Evolutionary conservation across 805 yeast species (phyloP), one percentile per base, ranked within the genome.

Genomic region (Candida railenensis): DNA sequence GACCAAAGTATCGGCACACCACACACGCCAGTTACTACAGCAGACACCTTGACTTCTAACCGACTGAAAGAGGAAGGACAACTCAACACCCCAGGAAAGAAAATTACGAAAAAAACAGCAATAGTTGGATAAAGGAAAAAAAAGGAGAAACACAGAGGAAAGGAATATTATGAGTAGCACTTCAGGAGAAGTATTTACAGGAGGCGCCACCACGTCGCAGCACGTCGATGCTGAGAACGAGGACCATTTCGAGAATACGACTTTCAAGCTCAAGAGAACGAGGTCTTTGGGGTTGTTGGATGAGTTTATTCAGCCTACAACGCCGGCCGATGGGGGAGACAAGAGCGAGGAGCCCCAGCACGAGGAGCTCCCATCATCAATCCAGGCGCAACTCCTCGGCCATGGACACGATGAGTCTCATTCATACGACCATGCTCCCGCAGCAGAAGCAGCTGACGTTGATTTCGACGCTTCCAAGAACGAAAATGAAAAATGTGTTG

Each of bases 221-320:
- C 83, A 79, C 47, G 80, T 87, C 18, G 87, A 84, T 50, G 90
- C 92, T 3, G 73, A 78, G 40, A 83, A 82, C 61, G 88, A 83
- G 48, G 81, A 78, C 42, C 86, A 85, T 56, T 88, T 89, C 58
- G 75, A 81, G 45, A 79, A 76, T 47, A 78, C 88, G 4, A 78
- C 92, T 3, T 89, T 85, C 62, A 82, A 82, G 56, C 69, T 89
- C 57, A 89, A 88, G 57, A 70, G 96, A 59, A 89, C 96, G 30
- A 76, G 94, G 57, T 85, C 94, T 5, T 72, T 89, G 75, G 96
- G 96, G 1, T 63, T 87, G 12, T 69, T 89, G 53, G 95, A 86
- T 57, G 88, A 83, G 51, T 84, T 77, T 57, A 78, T 81, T 34
- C 81, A 71, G 22, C 78, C 81, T 5, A 42, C 45, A 4, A 42